Evolutionary conservation across 2,329 filamentous ascomycete species (phyloP).

Genomic region (Verticillium zaregamsianum): DNA sequence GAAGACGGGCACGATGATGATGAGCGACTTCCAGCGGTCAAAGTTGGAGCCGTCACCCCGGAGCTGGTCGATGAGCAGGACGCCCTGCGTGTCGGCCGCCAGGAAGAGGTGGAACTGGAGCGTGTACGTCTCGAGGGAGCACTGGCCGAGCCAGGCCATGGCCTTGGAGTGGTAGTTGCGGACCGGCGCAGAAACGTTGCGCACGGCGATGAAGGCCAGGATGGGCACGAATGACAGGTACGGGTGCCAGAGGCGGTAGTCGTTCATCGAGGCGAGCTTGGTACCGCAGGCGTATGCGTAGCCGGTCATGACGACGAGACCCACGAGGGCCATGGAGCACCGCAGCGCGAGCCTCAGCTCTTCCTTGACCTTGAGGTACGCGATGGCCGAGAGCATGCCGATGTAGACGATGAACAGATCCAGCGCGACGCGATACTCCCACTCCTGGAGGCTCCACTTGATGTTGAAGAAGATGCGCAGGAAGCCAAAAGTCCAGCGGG

Average conservation of each 20-base stretch:
- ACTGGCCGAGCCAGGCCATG: constrained; percentile 48
- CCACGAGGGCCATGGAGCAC: not conserved
- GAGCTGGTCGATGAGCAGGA: constrained; percentile 29
- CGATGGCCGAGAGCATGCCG: constrained; percentile 44
- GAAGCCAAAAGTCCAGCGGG: constrained; percentile 18
- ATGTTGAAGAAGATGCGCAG: constrained; percentile 39
- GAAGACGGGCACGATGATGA: constrained; percentile 21
- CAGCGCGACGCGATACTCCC: constrained; percentile 44
- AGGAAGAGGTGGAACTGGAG: constrained; percentile 61
- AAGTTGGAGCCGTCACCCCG: constrained; percentile 5
- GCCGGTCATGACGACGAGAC: not conserved
- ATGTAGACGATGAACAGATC: constrained; percentile 52
- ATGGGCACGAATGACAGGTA: constrained; percentile 51
- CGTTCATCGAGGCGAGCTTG: constrained; percentile 17
- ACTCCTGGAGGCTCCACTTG: constrained; percentile 41
- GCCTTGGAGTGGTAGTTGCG: constrained; percentile 29
- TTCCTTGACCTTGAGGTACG: constrained; percentile 1
- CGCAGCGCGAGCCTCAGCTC: not conserved
- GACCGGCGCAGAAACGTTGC: constrained; percentile 31
- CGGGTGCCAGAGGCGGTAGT: constrained; percentile 48
- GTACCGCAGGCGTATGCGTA: constrained; percentile 1
- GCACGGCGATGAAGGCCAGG: constrained; percentile 44
- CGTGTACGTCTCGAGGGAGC: constrained; percentile 55
- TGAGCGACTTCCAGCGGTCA: constrained; percentile 20
- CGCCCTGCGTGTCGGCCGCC: constrained; percentile 50